phyloP scores from a whole-genome alignment of 176 grass and related monocot genomes.

The Coix lacrymajobi region DNA sequence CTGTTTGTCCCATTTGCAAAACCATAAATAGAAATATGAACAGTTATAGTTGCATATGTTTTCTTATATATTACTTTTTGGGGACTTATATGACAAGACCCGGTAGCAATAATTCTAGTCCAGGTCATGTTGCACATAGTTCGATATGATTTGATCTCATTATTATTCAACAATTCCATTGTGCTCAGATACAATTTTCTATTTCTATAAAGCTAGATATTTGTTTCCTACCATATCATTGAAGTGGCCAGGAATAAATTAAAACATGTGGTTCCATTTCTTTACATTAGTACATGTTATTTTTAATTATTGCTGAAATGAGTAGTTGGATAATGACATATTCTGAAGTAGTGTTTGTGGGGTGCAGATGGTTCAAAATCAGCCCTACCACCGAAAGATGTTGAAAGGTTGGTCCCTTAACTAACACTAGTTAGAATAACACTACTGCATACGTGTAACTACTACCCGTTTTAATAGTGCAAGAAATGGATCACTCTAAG shows the following conservation, averaged over 20 bases:
- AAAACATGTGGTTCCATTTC: not conserved
- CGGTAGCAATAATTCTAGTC: not conserved
- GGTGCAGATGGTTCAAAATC: conserved; percentile 75
- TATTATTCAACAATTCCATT: not conserved
- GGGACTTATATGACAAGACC: not conserved
- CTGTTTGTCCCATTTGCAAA: conserved; percentile 3
- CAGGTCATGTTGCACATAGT: not conserved
- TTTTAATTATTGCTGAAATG: not conserved
- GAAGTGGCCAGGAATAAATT: not conserved
- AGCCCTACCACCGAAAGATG: conserved; percentile 67
- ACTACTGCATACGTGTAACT: not conserved
- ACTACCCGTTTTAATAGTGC: not conserved
- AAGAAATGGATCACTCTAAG: not conserved
- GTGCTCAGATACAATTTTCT: not conserved
- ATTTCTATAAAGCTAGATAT: not conserved
- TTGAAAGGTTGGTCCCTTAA: conserved; percentile 69
- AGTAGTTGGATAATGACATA: not conserved
- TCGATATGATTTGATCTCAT: not conserved
- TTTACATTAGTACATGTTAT: not conserved
- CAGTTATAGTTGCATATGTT: not conserved
- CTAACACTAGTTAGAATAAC: conserved; percentile 12
- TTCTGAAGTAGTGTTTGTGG: conserved; percentile 25
- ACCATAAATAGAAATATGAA: conserved; percentile 1
- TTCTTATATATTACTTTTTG: not conserved
- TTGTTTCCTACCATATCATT: not conserved